These are phyloP conservation scores for Trichoderma arundinaceum DNA, from an alignment of 2,329 filamentous ascomycete genomes.

Conservation along the genomic window DNA sequence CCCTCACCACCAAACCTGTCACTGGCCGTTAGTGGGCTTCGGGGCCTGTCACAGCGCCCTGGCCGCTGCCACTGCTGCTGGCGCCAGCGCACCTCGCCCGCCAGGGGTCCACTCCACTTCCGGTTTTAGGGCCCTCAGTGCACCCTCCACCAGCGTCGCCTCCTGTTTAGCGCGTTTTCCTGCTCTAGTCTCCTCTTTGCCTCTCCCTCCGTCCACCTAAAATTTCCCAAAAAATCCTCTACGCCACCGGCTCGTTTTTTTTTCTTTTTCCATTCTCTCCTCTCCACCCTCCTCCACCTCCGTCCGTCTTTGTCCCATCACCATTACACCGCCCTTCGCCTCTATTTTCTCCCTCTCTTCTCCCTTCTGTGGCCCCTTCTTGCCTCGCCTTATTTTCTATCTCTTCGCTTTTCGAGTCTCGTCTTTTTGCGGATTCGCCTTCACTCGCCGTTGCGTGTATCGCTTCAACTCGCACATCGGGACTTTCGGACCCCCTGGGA, in stretches of 20 bases:
- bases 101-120: slow-evolving; percentile 26
- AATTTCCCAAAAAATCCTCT: slow-evolving; percentile 29
- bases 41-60: slow-evolving; percentile 23
- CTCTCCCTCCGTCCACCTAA: slow-evolving; percentile 37
- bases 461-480: slow-evolving; percentile 21
- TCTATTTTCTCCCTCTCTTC: slow-evolving; percentile 39
- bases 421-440: slow-evolving; percentile 22
- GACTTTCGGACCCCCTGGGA: slow-evolving; percentile 14
- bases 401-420: slow-evolving; percentile 28
- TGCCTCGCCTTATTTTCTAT: slow-evolving; percentile 27
- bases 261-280: slow-evolving; percentile 42
- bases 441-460: slow-evolving; percentile 23
- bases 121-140: slow-evolving; percentile 28
- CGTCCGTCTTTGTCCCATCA: slow-evolving; percentile 35
- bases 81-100: slow-evolving; percentile 13
- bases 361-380: slow-evolving; percentile 30
- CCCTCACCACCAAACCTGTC: slow-evolving; percentile 8
- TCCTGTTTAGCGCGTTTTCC: slow-evolving; percentile 31
- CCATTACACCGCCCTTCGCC: slow-evolving; percentile 42
- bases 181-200: neutral
- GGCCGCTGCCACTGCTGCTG: neutral
- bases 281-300: slow-evolving; percentile 41
- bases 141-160: slow-evolving; percentile 22
- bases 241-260: slow-evolving; percentile 35
- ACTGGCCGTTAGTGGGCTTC: neutral